Conservation (phyloP, 2,329 filamentous ascomycete genomes). For the Emydomyces testavorans region DNA sequence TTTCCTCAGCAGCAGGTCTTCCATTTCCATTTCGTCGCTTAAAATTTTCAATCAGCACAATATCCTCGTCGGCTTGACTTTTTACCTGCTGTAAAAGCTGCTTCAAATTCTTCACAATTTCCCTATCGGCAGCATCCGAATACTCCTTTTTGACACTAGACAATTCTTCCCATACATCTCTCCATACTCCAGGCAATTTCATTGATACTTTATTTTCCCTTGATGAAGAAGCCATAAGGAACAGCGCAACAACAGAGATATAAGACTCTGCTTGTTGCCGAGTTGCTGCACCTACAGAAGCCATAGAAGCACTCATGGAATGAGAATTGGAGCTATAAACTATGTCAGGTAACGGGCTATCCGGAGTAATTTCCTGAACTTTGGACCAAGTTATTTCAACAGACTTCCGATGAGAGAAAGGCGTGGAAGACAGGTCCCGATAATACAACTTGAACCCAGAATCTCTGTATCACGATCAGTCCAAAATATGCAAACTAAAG, state of each 20-base stretch:
- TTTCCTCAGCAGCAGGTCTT: neutral
- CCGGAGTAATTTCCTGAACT: slow-evolving; percentile 45
- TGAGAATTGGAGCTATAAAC: slow-evolving; percentile 36
- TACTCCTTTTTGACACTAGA: slow-evolving; percentile 57
- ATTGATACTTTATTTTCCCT: slow-evolving; percentile 81
- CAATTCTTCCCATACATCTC: slow-evolving; percentile 75
- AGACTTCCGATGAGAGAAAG: slow-evolving; percentile 64
- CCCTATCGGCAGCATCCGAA: slow-evolving; percentile 58
- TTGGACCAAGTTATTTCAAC: slow-evolving; percentile 71
- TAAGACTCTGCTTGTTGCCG: slow-evolving; percentile 75
- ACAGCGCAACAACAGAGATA: slow-evolving; percentile 69
- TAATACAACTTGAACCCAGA: slow-evolving; percentile 55
- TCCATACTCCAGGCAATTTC: slow-evolving; percentile 66
- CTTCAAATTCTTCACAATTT: slow-evolving; percentile 53
- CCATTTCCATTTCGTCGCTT: slow-evolving; percentile 38
- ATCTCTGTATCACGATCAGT: slow-evolving; percentile 45
- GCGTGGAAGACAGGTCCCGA: slow-evolving; percentile 57
- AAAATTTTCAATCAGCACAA: slow-evolving; percentile 68
- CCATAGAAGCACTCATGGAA: slow-evolving; percentile 59
- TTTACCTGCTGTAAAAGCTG: slow-evolving; percentile 28
- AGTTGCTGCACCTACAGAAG: slow-evolving; percentile 59
- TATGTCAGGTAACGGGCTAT: slow-evolving; percentile 34
- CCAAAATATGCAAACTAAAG: slow-evolving; percentile 4
- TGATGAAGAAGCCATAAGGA: slow-evolving; percentile 62
- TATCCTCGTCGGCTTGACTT: slow-evolving; percentile 51